Conservation (phyloP, 495 filamentous ascomycete species). For the Tuber umbilicatum region DNA sequence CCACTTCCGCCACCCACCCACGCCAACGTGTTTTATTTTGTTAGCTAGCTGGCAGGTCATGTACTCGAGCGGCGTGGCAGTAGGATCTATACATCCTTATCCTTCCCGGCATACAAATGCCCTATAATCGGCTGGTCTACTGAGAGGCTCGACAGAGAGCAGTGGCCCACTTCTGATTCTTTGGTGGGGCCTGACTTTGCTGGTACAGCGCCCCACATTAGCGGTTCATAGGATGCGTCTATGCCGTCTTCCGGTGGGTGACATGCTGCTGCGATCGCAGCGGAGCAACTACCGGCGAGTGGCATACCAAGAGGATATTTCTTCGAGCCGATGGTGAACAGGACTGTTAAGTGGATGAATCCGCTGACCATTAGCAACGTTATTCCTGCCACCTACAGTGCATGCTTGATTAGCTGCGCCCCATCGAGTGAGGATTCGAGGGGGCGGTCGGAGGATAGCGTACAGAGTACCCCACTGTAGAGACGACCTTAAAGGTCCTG, state of each 20-base stretch:
- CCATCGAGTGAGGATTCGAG: neutral
- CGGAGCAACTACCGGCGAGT: conserved; percentile 13
- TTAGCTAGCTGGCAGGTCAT: neutral
- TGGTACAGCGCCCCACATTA: neutral
- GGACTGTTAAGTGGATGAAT: neutral
- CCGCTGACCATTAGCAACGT: neutral
- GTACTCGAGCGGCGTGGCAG: neutral
- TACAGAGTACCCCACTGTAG: neutral
- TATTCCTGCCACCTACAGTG: neutral
- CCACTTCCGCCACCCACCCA: neutral
- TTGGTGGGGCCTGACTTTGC: neutral
- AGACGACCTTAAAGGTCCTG: neutral
- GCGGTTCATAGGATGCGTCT: neutral
- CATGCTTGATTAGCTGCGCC: neutral
- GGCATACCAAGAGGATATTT: conserved; percentile 11
- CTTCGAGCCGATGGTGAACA: neutral
- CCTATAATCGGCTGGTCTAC: neutral
- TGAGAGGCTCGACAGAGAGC: conserved; percentile 1
- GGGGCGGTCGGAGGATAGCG: neutral
- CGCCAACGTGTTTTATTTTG: neutral
- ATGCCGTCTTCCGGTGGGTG: conserved; percentile 8
- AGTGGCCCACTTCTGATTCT: neutral
- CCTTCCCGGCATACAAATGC: conserved; percentile 1
- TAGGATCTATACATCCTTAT: neutral
- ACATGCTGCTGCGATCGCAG: conserved; percentile 22